These are phyloP conservation scores for Linnemannia zychae DNA, from an alignment of 192 early-diverging fungal species.

Conservation along the genomic window DNA sequence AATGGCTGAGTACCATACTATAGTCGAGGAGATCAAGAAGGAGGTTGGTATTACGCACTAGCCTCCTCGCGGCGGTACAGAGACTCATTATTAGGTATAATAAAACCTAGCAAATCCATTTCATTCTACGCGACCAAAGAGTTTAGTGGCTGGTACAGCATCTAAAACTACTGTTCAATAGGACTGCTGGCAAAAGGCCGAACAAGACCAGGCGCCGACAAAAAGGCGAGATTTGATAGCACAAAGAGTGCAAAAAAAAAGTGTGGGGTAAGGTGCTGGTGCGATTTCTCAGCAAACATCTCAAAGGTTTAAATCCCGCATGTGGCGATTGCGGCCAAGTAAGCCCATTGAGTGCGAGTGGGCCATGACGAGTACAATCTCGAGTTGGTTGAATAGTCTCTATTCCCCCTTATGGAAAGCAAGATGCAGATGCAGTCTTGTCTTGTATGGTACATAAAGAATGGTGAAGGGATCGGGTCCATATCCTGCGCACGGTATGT, in stretches of 20 bases:
- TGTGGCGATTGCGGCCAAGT: not conserved
- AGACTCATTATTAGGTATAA: not conserved
- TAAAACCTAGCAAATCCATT: not conserved
- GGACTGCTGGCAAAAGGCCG: not conserved
- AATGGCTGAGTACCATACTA: slow-evolving; percentile 85
- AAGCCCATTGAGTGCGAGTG: slow-evolving; percentile 12
- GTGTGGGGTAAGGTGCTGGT: slow-evolving; percentile 7
- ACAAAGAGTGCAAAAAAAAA: too few species aligned
- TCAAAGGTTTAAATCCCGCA: slow-evolving; percentile 15
- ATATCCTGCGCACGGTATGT: not conserved
- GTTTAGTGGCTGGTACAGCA: not conserved
- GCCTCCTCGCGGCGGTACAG: not conserved
- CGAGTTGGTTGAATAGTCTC: not conserved
- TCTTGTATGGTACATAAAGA: not conserved
- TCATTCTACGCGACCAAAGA: not conserved
- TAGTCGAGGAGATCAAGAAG: slow-evolving; percentile 63
- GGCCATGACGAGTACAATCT: not conserved
- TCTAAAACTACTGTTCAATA: not conserved
- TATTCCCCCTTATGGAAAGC: too few species aligned
- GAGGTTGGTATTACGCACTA: slow-evolving; percentile 8
- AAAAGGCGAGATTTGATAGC: not conserved
- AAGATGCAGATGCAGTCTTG: not conserved
- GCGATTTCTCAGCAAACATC: slow-evolving; percentile 15
- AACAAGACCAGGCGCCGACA: not conserved
- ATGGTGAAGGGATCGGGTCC: not conserved